These are phyloP conservation scores for Trichoderma harzianum DNA, from an alignment of 2,329 filamentous ascomycete genomes.

Conservation along the genomic window DNA sequence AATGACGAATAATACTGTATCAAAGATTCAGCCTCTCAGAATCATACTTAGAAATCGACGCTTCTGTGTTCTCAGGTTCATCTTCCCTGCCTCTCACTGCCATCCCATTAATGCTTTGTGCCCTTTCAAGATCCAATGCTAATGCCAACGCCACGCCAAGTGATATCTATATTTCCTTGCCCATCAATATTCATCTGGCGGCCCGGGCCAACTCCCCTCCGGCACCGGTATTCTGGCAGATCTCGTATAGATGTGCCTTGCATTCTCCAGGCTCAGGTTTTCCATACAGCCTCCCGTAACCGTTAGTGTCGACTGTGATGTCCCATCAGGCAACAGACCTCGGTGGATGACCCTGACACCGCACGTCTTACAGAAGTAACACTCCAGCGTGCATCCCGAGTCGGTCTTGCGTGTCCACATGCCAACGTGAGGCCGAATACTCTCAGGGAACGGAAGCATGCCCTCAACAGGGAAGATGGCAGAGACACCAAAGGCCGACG, in stretches of 20 bases:
- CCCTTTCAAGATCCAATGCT: neutral
- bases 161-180: neutral
- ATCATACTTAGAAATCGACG: neutral
- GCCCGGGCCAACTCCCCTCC: slow-evolving; percentile 29
- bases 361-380: slow-evolving; percentile 42
- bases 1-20: neutral
- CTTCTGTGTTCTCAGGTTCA: neutral
- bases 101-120: neutral
- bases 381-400: slow-evolving; percentile 40
- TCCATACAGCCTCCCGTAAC: slow-evolving; percentile 47
- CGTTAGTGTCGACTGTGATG: slow-evolving; percentile 35
- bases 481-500: slow-evolving; percentile 45
- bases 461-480: slow-evolving; percentile 41
- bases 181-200: slow-evolving; percentile 16
- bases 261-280: slow-evolving; percentile 38
- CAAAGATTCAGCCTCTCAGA: neutral
- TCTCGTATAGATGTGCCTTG: slow-evolving; percentile 44
- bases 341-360: slow-evolving; percentile 49
- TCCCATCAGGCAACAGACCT: slow-evolving; percentile 37
- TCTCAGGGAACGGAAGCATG: slow-evolving; percentile 39
- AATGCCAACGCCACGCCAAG: neutral
- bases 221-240: slow-evolving; percentile 45
- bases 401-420: slow-evolving; percentile 40
- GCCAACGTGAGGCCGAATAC: slow-evolving; percentile 32
- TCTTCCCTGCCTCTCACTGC: neutral